A percentile compares a stretch with the other conserved stretches of the same genome.
These are phyloP conservation scores for Puccinia coronata DNA, from an alignment of 1,284 basidiomycete genomes.

Conservation along the genomic window DNA sequence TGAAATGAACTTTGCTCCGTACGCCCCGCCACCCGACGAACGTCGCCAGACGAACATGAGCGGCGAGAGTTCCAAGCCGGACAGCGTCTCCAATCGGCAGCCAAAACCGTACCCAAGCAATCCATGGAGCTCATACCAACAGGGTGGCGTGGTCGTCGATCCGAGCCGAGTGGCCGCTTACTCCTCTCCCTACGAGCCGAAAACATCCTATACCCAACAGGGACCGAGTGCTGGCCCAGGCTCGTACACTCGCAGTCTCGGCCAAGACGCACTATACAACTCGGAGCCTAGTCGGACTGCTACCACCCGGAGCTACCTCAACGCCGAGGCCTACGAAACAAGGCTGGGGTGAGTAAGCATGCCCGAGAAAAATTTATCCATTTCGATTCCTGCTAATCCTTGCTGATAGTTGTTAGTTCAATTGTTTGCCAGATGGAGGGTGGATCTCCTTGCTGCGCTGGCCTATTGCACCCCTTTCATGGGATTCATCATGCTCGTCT, in stretches of 20 bases:
- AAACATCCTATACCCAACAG: not conserved
- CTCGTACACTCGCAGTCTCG: constrained; percentile 12
- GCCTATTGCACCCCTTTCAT: constrained; percentile 42
- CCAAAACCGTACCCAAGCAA: constrained; percentile 26
- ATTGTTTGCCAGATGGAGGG: constrained; percentile 35
- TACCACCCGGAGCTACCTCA: constrained; percentile 4
- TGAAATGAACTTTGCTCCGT: constrained; percentile 47
- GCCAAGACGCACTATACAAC: not conserved
- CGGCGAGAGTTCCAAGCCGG: not conserved
- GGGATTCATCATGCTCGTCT: constrained; percentile 37
- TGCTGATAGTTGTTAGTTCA: constrained; percentile 9
- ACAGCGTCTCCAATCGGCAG: not conserved
- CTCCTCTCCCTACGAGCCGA: constrained; percentile 4
- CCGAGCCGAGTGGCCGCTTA: not conserved
- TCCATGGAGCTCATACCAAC: constrained; percentile 46
- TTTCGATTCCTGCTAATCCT: constrained; percentile 5
- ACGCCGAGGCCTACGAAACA: constrained; percentile 47
- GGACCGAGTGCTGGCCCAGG: not conserved
- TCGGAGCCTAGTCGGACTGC: not conserved
- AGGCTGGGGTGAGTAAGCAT: constrained; percentile 35
- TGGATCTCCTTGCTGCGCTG: constrained; percentile 40
- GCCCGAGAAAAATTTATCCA: not conserved
- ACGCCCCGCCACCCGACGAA: constrained; percentile 47
- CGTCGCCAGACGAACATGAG: constrained; percentile 8
- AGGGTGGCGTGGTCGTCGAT: constrained; percentile 17